phyloP scores from a whole-genome alignment of 768 basidiomycete species.

The Pulveroboletus sp. region DNA sequence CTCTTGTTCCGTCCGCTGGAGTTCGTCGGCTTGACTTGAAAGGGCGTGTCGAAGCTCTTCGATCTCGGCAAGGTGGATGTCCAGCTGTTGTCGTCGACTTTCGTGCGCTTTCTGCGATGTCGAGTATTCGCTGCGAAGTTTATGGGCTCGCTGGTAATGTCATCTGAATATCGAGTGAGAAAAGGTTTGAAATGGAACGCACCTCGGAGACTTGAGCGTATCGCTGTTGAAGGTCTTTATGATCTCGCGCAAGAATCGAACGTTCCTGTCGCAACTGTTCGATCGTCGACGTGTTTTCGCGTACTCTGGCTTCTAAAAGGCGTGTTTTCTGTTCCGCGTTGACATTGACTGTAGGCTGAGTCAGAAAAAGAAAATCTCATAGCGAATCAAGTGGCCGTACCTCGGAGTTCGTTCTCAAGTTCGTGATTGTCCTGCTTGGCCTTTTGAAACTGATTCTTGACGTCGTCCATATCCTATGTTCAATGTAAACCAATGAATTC shows the following conservation, averaged over 20 bases:
- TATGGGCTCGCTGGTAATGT: conserved; percentile 50
- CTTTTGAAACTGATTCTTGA: conserved; percentile 63
- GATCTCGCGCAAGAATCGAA: conserved; percentile 61
- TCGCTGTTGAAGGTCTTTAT: conserved; percentile 69
- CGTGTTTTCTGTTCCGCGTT: conserved; percentile 74
- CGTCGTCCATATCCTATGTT: conserved; percentile 73
- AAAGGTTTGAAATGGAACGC: conserved; percentile 14
- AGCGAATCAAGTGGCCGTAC: conserved; percentile 36
- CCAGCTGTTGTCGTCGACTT: conserved; percentile 69
- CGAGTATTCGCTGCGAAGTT: conserved; percentile 60
- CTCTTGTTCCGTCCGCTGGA: conserved; percentile 64
- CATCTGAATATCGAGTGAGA: background rate
- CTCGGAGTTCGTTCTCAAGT: conserved; percentile 70
- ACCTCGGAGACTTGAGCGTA: conserved; percentile 70
- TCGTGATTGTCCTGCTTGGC: conserved; percentile 73
- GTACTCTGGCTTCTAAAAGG: conserved; percentile 61
- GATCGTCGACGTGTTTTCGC: conserved; percentile 68
- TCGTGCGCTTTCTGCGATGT: conserved; percentile 67
- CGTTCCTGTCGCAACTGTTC: conserved; percentile 79
- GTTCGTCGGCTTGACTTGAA: conserved; percentile 54
- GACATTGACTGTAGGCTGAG: conserved; percentile 45
- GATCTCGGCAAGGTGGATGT: conserved; percentile 68
- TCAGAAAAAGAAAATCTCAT: background rate
- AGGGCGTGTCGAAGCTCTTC: conserved; percentile 72
- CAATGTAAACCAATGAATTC: conserved; percentile 1